A percentile compares a stretch with the other conserved stretches of the same genome.
These are phyloP conservation scores for Coffea humblotiana DNA, from an alignment of 305 asterid genomes.

Conservation along the genomic window DNA sequence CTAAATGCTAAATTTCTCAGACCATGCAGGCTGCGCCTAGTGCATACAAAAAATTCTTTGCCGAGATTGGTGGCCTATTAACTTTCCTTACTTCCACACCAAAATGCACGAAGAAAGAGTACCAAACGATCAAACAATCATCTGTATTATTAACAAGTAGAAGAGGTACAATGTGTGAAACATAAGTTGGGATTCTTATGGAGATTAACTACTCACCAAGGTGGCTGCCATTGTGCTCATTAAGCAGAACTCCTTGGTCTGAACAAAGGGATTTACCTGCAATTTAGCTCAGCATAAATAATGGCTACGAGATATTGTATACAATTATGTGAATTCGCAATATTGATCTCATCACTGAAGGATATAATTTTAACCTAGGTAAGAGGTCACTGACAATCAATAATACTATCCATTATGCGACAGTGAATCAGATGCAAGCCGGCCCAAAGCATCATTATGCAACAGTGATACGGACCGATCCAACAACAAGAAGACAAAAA, in stretches of 20 bases:
- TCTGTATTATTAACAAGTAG: neutral
- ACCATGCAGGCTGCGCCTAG: neutral
- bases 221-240: conserved; percentile 52
- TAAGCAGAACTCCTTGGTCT: conserved; percentile 16
- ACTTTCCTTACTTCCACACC: neutral
- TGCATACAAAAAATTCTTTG: neutral
- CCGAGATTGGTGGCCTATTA: neutral
- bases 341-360: neutral
- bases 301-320: neutral
- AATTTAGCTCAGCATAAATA: conserved; percentile 1
- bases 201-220: conserved; percentile 38
- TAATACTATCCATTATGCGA: no score
- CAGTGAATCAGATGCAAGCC: neutral
- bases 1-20: neutral
- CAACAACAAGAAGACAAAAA: neutral
- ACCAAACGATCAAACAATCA: neutral
- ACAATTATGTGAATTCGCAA: neutral
- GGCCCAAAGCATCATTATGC: neutral
- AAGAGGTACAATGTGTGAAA: neutral
- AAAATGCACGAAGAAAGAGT: neutral
- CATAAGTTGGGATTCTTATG: conserved; percentile 4
- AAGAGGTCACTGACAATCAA: no score
- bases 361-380: no score
- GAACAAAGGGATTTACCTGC: conserved; percentile 34
- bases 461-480: neutral